Conservation (phyloP, 306 rosid genomes). For the Dalbergia oliveri region DNA sequence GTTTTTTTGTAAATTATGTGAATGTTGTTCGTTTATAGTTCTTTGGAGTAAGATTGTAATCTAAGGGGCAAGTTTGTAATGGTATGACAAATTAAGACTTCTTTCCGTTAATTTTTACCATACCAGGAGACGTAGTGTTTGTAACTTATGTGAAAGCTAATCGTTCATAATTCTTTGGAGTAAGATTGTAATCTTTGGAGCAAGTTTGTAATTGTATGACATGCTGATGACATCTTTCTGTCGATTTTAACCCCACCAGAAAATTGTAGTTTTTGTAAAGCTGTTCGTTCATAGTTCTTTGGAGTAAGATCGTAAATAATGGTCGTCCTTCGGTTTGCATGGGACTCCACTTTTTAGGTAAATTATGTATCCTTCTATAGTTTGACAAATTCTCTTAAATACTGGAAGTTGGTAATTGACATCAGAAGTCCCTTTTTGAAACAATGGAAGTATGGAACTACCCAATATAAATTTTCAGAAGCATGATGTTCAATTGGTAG, state of each 20-base stretch:
- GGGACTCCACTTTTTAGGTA: constrained; percentile 38
- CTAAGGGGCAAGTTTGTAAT: background rate
- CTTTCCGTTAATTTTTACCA: too few relatives aligned
- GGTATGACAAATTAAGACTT: constrained; percentile 10
- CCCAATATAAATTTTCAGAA: too few relatives aligned
- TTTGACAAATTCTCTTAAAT: background rate
- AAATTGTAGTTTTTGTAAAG: constrained; percentile 44
- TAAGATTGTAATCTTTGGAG: too few relatives aligned
- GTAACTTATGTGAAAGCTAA: constrained; percentile 50
- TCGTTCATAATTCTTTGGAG: constrained; percentile 8
- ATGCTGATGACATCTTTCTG: background rate
- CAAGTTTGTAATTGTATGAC: background rate
- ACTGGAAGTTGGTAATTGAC: too few relatives aligned
- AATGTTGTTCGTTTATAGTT: constrained; percentile 22
- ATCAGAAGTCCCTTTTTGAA: too few relatives aligned
- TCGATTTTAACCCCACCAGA: constrained; percentile 2
- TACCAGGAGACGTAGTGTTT: background rate
- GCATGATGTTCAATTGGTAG: background rate
- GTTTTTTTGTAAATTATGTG: constrained; percentile 49
- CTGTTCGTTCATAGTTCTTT: constrained; percentile 13
- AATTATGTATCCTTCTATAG: constrained; percentile 32
- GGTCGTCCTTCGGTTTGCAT: background rate
- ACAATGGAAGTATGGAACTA: background rate
- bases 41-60: background rate
- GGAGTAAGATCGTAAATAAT: background rate